Conservation (phyloP, 75 land plant genomes). For the Ceratopteris richardii region DNA sequence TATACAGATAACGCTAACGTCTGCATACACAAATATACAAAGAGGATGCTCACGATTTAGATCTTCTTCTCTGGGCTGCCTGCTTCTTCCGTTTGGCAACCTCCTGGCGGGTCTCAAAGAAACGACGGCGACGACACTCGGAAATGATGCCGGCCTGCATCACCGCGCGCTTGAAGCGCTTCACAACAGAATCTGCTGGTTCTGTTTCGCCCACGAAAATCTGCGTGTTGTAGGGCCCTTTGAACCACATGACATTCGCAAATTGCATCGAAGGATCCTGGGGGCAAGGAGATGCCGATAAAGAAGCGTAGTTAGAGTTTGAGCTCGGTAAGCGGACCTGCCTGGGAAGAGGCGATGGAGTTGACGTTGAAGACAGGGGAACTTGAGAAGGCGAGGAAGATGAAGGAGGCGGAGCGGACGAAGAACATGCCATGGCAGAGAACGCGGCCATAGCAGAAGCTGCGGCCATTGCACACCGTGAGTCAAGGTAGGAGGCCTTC, state of each 20-base stretch:
- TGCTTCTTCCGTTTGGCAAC: slow-evolving; percentile 37
- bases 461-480: too few species aligned
- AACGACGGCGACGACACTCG: slow-evolving; percentile 47
- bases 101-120: slow-evolving; percentile 43
- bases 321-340: slow-evolving; percentile 2
- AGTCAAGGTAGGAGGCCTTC: too few species aligned
- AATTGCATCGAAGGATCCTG: slow-evolving; percentile 24
- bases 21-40: not conserved
- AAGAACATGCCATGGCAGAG: too few species aligned
- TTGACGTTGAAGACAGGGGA: not conserved
- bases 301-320: not conserved
- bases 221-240: slow-evolving; percentile 31
- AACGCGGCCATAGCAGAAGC: too few species aligned
- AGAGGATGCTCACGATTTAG: slow-evolving; percentile 8
- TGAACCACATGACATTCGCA: slow-evolving; percentile 28
- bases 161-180: slow-evolving; percentile 41
- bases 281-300: not conserved
- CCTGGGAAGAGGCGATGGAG: not conserved
- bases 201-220: slow-evolving; percentile 48
- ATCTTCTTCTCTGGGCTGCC: slow-evolving; percentile 18
- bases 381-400: not conserved
- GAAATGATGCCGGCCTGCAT: slow-evolving; percentile 43
- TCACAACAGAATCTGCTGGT: slow-evolving; percentile 38
- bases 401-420: not conserved
- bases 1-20: too few species aligned